phyloP scores from a whole-genome alignment of 768 basidiomycete genomes.

The Macrocybe gigantea region DNA sequence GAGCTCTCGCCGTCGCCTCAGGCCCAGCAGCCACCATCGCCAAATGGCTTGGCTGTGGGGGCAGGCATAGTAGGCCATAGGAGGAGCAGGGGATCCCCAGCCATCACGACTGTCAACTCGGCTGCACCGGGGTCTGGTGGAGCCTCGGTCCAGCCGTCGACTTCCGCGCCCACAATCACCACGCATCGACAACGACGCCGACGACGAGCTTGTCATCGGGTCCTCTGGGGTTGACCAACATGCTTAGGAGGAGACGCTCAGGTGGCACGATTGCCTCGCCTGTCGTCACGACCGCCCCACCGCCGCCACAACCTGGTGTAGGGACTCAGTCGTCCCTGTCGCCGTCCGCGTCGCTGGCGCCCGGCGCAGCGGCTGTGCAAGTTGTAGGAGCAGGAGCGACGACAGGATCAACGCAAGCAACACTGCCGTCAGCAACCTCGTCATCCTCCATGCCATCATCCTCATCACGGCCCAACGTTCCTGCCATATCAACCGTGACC shows the following conservation, averaged over 20 bases:
- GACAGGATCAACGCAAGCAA: conserved; percentile 2
- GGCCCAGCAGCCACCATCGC: conserved; percentile 26
- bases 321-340: conserved; percentile 16
- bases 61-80: conserved; percentile 14
- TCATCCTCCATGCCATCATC: conserved; percentile 17
- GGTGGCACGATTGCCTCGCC: conserved; percentile 43
- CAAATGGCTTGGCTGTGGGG: conserved; percentile 9
- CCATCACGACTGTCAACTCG: conserved; percentile 21
- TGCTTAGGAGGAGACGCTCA: conserved; percentile 64
- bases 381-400: no score
- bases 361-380: no score
- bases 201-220: conserved; percentile 11
- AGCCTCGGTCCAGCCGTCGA: background rate
- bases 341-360: conserved; percentile 10
- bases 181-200: conserved; percentile 22
- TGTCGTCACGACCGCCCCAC: conserved; percentile 9
- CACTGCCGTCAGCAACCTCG: conserved; percentile 8
- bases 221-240: conserved; percentile 47
- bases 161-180: conserved; percentile 25
- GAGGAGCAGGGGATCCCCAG: conserved; percentile 15
- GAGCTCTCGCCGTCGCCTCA: conserved; percentile 40
- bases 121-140: background rate
- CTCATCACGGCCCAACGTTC: conserved; percentile 2
- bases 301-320: conserved; percentile 3
- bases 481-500: conserved; percentile 3